A percentile compares a stretch with the other conserved stretches of the same genome.
Conservation (phyloP, 2,329 filamentous ascomycete species). For the Rhynchosporium agropyri region DNA sequence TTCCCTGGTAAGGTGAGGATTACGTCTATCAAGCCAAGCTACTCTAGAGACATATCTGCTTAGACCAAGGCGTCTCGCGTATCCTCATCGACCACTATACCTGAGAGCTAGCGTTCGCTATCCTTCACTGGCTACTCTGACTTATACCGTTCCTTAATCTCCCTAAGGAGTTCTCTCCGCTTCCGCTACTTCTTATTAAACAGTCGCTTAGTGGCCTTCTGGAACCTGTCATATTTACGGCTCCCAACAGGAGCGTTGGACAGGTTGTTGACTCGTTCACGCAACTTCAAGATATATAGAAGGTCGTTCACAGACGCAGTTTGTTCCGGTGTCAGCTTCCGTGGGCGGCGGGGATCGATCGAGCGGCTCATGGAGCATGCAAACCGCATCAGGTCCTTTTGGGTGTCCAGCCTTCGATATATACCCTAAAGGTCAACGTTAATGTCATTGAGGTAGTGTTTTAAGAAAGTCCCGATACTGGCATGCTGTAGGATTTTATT, state of each 20-base stretch:
- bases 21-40: constrained; percentile 2
- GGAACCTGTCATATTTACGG: neutral
- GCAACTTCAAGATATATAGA: constrained; percentile 10
- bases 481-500: constrained; percentile 2
- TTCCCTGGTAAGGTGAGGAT: constrained; percentile 4
- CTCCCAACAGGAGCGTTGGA: neutral
- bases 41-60: constrained; percentile 1
- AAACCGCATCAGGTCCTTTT: constrained; percentile 8
- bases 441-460: constrained; percentile 5
- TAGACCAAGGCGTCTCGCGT: neutral
- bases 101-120: neutral
- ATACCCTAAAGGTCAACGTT: constrained; percentile 1
- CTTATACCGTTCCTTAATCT: constrained; percentile 6
- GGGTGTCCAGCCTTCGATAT: neutral
- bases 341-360: neutral
- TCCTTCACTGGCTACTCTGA: constrained; percentile 4
- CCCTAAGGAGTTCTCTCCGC: constrained; percentile 3
- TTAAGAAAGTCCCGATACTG: neutral
- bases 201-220: constrained; percentile 1
- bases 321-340: neutral
- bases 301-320: neutral
- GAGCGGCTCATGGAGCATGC: neutral
- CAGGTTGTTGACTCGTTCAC: neutral
- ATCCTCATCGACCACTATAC: constrained; percentile 6
- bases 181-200: constrained; percentile 3